Evolutionary conservation across 2,329 filamentous ascomycete species (phyloP), one percentile per base, ranked within the genome.

Genomic region (Beauveria asiatica): DNA sequence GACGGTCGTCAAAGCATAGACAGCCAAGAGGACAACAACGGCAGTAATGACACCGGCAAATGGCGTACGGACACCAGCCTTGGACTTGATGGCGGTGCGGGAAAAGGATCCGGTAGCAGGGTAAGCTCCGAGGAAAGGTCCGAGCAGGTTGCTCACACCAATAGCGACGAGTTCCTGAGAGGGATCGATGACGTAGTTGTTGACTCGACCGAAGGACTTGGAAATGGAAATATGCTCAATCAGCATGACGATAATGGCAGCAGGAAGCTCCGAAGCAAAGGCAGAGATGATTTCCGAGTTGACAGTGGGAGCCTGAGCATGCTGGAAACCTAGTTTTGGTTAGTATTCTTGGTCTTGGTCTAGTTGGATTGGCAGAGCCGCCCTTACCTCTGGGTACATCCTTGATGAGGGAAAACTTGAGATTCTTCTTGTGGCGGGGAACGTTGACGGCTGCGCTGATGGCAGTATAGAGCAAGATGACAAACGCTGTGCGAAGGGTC

Each of bases 171-270:
- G 83, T 72, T 99, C 93, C 72, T 99, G 93, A 0, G 93, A 97
- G 0, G 94, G 92, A 67, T 97, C 87, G 70, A 99, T 97, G 17
- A 85, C 87, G 74, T 99, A 99, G 76, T 96, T 96, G 78, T 97
- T 97, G 67, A 97, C 84, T 62, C 93, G 84, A 10, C 94, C 94
- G 66, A 99, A 97, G 0, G 93, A 97, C 73, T 97, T 99, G 19
- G 92, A 91, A 64, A 97, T 97, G 52, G 93, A 92, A 67, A 97
- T 96, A 71, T 97, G 93, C 74, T 97, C 94, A 63, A 97, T 95
- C 41, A 97, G 80, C 61, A 97, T 80, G n/a, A 99, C 92, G 65
- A 97, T 96, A 57, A 97, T 86, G 0, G 89, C 87, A 8, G 89
- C 89, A 0, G 94, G 94, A 4, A 97, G 78, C 64, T 97, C 82